Conservation (phyloP, 257 asterid species). For the Ilex asprella region DNA sequence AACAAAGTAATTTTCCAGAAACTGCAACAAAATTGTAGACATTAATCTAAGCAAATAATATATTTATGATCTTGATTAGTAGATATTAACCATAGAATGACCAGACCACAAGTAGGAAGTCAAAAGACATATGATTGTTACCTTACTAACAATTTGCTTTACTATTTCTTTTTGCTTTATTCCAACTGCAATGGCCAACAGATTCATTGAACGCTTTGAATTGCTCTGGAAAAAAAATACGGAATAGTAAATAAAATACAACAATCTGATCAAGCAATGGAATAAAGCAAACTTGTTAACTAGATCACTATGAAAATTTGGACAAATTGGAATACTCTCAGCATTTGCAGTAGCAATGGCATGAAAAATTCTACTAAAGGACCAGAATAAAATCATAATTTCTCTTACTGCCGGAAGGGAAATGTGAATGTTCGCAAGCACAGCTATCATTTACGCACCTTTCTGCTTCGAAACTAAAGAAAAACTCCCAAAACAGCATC, state of each 20-base stretch:
- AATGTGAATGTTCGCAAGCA: no score
- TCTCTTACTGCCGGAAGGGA: no score
- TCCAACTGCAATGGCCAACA: constrained; percentile 84
- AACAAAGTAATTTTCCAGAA: constrained; percentile 42
- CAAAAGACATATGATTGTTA: constrained; percentile 15
- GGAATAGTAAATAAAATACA: constrained; percentile 7
- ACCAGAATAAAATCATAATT: no score
- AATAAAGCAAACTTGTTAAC: not conserved
- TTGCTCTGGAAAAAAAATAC: constrained; percentile 31
- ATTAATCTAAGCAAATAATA: not conserved
- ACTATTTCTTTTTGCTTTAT: constrained; percentile 58
- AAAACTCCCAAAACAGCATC: no score
- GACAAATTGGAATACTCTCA: not conserved
- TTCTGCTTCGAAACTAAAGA: no score
- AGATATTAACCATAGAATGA: not conserved
- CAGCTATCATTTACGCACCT: no score
- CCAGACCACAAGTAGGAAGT: not conserved
- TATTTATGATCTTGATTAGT: no score
- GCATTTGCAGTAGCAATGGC: no score
- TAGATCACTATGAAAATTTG: not conserved
- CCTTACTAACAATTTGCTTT: constrained; percentile 60
- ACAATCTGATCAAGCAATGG: not conserved
- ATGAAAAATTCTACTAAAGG: no score
- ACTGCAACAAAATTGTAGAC: constrained; percentile 36
- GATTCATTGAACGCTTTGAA: constrained; percentile 23